These are phyloP conservation scores for Aegilops longissima DNA, from an alignment of 176 grass and related monocot species.

Conservation along the genomic window DNA sequence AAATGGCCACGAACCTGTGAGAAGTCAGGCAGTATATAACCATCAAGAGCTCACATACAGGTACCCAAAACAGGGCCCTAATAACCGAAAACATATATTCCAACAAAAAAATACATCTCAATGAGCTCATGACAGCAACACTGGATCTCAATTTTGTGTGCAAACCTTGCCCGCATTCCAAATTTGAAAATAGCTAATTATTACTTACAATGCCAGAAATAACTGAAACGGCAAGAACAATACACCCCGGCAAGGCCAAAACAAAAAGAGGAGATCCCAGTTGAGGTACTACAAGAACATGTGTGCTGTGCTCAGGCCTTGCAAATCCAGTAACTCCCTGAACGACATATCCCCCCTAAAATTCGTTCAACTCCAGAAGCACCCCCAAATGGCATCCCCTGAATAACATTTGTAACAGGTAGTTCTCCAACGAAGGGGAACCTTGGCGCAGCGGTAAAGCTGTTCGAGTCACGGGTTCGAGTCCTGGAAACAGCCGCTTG, in stretches of 20 bases:
- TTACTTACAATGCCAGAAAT: not conserved
- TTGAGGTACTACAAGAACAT: not conserved
- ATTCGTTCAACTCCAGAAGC: too few species aligned
- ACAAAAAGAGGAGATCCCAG: not conserved
- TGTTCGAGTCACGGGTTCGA: too few species aligned
- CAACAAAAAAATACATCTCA: not conserved
- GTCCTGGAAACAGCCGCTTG: too few species aligned
- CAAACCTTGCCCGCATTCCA: not conserved
- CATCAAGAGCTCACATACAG: constrained; percentile 10
- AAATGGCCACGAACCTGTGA: constrained; percentile 75
- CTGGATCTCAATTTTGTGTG: not conserved
- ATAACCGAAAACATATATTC: not conserved
- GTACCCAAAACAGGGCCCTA: not conserved
- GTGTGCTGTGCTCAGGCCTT: not conserved
- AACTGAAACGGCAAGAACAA: not conserved
- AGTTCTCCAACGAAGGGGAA: not conserved
- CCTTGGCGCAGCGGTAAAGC: too few species aligned
- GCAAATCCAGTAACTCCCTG: too few species aligned
- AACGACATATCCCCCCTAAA: too few species aligned
- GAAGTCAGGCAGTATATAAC: not conserved
- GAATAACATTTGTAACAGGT: too few species aligned
- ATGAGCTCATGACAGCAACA: not conserved
- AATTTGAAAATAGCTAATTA: not conserved
- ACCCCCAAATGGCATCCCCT: too few species aligned
- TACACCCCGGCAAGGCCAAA: not conserved